Base-by-base conservation (phyloP, 805 yeast species). In the Saccharomycopsis fibuligera region DNA sequence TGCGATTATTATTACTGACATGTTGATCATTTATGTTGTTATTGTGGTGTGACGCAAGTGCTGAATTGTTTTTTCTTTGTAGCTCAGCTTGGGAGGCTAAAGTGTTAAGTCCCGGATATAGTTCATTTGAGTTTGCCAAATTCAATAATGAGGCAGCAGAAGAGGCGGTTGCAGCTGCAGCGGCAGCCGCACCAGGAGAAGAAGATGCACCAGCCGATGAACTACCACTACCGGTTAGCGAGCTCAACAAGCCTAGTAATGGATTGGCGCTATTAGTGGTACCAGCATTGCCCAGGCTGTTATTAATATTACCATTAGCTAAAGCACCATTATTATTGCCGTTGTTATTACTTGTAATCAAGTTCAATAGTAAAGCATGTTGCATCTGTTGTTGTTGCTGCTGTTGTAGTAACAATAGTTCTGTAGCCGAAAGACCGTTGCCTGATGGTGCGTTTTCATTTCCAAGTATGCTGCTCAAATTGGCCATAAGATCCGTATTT, bases 241-340 rank as follows among this genome's bases (percentile, higher is more conserved):
- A 14, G 16, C 41, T 14, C 4, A 24, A 14, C 10, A 35, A 24
- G 14, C 25, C 19, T 12, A 25, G 25, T 31, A 41, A 21, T 9
- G 36, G 43, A 23, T 39, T 45, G 23, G 36, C 37, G 24, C 9
- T 35, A n/a, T n/a, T 21, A 37, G 35, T 29, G 36, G 10, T 27
- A 19, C 29, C 19, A 10, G 25, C 48, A 36, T 48, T 53, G 5
- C 22, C 22, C 23, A 16, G 16, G 5, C 39, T 33, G 19, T 31
- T 42, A 42, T 42, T 42, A 1, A 29, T 12, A 36, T 23, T 21
- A 35, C 23, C 24, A 24, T 16, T 21, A 49, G 53, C 23, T n/a
- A n/a, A n/a, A n/a, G n/a, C n/a, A n/a, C n/a, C n/a, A 57, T 36
- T 57, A 46, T 22, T 52, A 49, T 21, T 59, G 63, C 46, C 54